phyloP scores from a whole-genome alignment of 2,329 filamentous ascomycete species.

The Raffaelea ambrosiae region DNA sequence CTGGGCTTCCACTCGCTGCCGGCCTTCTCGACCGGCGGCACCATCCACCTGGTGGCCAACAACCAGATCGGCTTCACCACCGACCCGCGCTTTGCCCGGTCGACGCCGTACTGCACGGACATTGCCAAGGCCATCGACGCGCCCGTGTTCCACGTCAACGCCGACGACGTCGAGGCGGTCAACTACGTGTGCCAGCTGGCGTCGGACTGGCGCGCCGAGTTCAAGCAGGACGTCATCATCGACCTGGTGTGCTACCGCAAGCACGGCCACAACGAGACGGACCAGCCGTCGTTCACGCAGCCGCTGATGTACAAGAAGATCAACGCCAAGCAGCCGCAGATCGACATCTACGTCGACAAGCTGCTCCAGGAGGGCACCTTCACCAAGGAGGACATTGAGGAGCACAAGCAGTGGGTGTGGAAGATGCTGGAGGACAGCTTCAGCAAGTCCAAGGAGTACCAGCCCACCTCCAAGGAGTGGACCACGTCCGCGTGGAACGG shows the following conservation, averaged over 20 bases:
- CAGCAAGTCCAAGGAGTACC: slow-evolving; percentile 93
- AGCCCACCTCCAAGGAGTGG: slow-evolving; percentile 95
- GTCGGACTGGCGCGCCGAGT: slow-evolving; percentile 95
- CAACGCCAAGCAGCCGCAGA: slow-evolving; percentile 69
- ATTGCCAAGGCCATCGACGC: slow-evolving; percentile 99
- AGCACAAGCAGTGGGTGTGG: slow-evolving; percentile 99
- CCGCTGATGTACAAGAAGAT: slow-evolving; percentile 99
- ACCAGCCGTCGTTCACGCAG: slow-evolving; percentile 99
- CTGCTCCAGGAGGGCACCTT: slow-evolving; percentile 88
- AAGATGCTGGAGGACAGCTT: slow-evolving; percentile 98
- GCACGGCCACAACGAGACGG: slow-evolving; percentile 98
- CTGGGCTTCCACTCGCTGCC: slow-evolving; percentile 95
- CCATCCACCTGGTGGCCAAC: slow-evolving; percentile 95
- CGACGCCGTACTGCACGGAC: slow-evolving; percentile 97
- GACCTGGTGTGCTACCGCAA: slow-evolving; percentile 99
- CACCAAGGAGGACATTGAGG: slow-evolving; percentile 93
- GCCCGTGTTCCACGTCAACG: slow-evolving; percentile 98
- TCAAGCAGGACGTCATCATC: slow-evolving; percentile 96
- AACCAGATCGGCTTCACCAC: slow-evolving; percentile 99
- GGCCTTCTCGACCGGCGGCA: slow-evolving; percentile 93
- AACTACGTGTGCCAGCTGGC: slow-evolving; percentile 98
- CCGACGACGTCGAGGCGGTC: slow-evolving; percentile 94
- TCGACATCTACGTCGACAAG: slow-evolving; percentile 88
- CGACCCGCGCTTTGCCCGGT: slow-evolving; percentile 92
- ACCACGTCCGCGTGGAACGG: slow-evolving; percentile 98